A percentile compares a stretch with the other conserved stretches of the same genome.
Conservation (phyloP, 2,329 filamentous ascomycete species). For the Leptographium lundbergii region DNA sequence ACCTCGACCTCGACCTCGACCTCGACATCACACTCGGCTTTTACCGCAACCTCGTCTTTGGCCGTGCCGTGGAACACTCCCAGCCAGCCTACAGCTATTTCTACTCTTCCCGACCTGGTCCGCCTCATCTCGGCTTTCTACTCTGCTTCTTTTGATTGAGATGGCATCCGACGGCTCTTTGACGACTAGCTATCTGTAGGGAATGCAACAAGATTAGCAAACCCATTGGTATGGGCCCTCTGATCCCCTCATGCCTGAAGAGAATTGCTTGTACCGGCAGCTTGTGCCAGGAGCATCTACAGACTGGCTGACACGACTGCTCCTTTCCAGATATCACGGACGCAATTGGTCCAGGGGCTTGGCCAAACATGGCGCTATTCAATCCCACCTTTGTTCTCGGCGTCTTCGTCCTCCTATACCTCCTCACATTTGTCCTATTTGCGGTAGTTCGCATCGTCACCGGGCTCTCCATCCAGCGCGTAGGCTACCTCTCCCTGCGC, state of each 20-base stretch:
- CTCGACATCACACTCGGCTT: neutral
- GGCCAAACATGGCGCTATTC: conserved; percentile 44
- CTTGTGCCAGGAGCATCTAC: neutral
- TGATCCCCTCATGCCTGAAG: neutral
- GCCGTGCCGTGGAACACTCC: neutral
- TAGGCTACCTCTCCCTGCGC: conserved; percentile 85
- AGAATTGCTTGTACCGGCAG: neutral
- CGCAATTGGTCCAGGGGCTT: neutral
- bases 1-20: neutral
- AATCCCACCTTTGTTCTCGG: conserved; percentile 77
- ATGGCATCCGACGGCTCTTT: conserved; percentile 5
- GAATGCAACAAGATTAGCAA: conserved; percentile 4
- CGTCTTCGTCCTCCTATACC: conserved; percentile 72
- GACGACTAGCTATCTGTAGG: conserved; percentile 3
- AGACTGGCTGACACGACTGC: neutral
- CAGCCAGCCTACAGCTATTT: neutral
- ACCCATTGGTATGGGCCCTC: neutral
- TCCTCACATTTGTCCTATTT: conserved; percentile 86
- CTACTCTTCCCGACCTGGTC: neutral
- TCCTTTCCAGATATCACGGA: neutral
- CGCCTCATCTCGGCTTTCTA: neutral
- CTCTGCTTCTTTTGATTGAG: neutral
- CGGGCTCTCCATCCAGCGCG: conserved; percentile 86
- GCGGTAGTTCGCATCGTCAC: conserved; percentile 86
- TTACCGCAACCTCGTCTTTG: neutral